phyloP scores from a whole-genome alignment of 1,139 yeast genomes.

The Hansenula lynferdii region DNA sequence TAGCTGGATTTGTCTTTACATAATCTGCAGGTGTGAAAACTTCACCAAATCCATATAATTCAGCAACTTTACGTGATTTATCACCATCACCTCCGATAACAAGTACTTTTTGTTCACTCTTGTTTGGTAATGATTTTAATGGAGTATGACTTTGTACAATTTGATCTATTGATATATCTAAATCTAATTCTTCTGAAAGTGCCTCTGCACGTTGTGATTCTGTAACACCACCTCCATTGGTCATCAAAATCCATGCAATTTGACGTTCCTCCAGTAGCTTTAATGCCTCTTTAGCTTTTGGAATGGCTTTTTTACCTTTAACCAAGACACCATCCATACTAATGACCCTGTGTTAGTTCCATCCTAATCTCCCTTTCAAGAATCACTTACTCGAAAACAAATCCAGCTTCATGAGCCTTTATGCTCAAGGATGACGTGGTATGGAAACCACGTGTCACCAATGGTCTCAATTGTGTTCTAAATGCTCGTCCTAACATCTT shows the following conservation, averaged over 20 bases:
- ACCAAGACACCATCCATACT: conserved; percentile 91
- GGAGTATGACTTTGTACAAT: conserved; percentile 93
- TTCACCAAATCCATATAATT: conserved; percentile 72
- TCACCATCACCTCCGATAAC: conserved; percentile 85
- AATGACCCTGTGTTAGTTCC: conserved; percentile 23
- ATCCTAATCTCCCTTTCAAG: background rate
- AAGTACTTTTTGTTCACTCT: conserved; percentile 52
- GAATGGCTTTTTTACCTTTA: conserved; percentile 68
- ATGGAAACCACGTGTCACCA: conserved; percentile 4
- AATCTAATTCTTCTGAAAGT: conserved; percentile 45
- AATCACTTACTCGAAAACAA: conserved; percentile 29
- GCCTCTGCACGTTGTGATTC: conserved; percentile 60
- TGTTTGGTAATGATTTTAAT: conserved; percentile 53
- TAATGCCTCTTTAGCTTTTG: conserved; percentile 64
- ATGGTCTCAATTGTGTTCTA: background rate
- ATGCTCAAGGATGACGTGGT: conserved; percentile 3
- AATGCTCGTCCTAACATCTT: background rate
- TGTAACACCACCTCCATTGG: conserved; percentile 89
- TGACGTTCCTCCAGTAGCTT: conserved; percentile 44
- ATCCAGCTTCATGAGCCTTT: conserved; percentile 24
- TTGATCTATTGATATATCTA: conserved; percentile 50
- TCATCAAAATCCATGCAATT: conserved; percentile 80
- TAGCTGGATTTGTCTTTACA: conserved; percentile 48
- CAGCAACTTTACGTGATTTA: conserved; percentile 65
- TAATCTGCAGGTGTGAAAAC: conserved; percentile 78